A percentile compares a stretch with the other conserved stretches of the same genome.
phyloP scores from a whole-genome alignment of 306 rosid genomes.

The Lupinus albus region DNA sequence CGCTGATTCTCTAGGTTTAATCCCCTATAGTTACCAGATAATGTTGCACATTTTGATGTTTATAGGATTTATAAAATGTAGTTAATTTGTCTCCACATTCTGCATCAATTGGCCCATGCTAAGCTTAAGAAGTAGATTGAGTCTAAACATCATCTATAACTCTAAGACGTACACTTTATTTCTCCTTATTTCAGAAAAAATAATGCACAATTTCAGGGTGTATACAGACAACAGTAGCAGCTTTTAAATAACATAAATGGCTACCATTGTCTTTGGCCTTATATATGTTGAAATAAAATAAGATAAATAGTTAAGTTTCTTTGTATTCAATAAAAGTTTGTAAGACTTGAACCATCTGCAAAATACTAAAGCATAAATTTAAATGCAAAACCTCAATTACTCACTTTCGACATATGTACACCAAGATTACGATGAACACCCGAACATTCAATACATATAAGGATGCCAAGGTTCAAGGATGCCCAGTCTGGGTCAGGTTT shows the following conservation, averaged over 20 bases:
- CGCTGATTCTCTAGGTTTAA: not conserved
- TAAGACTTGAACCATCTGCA: not conserved
- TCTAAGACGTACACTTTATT: not conserved
- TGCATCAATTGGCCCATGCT: not conserved
- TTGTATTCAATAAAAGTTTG: constrained; percentile 16
- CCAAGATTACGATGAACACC: constrained; percentile 91
- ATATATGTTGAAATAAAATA: not conserved
- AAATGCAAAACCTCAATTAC: constrained; percentile 34
- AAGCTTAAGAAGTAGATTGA: not conserved
- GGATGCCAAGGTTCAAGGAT: constrained; percentile 83
- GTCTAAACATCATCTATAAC: not conserved
- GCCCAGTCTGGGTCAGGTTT: constrained; percentile 92
- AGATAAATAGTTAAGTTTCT: not conserved
- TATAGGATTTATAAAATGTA: not conserved
- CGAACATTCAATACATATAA: constrained; percentile 83
- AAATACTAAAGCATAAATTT: not conserved
- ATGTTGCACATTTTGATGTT: not conserved
- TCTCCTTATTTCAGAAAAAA: not conserved
- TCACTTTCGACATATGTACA: constrained; percentile 81
- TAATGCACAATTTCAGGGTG: constrained; percentile 1
- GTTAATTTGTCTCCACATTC: not conserved
- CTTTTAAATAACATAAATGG: not conserved
- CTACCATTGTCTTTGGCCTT: constrained; percentile 6
- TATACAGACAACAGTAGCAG: not conserved
- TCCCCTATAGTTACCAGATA: not conserved